Conservation (phyloP, 352 stramenopile species). For the Phytopythium delawarense region DNA sequence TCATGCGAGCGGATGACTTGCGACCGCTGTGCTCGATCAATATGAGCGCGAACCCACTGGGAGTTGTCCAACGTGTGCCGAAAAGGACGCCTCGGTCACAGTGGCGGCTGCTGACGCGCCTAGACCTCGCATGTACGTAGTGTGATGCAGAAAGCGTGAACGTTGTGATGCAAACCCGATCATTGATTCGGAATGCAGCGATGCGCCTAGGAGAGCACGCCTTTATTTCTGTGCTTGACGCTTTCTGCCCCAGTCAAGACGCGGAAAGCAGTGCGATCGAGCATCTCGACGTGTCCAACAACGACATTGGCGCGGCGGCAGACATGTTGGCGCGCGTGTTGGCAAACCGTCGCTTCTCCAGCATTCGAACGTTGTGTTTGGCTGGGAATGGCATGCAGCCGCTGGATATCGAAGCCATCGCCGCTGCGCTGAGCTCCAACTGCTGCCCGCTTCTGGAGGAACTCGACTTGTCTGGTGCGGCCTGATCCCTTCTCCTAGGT, state of each 20-base stretch:
- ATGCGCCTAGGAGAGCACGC: slow-evolving; percentile 26
- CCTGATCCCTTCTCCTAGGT: not conserved
- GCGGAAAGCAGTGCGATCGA: slow-evolving; percentile 4
- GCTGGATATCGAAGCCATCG: slow-evolving; percentile 31
- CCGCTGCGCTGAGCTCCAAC: slow-evolving; percentile 13
- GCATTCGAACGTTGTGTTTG: slow-evolving; percentile 22
- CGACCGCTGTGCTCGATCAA: slow-evolving; percentile 15
- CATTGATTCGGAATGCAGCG: slow-evolving; percentile 11
- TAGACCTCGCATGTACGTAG: slow-evolving; percentile 28
- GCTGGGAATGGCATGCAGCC: slow-evolving; percentile 33
- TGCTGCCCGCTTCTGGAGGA: slow-evolving; percentile 23
- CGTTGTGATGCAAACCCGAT: not conserved
- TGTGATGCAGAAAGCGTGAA: not conserved
- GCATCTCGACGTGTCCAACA: slow-evolving; percentile 32
- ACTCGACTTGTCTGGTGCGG: slow-evolving; percentile 37
- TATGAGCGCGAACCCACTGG: slow-evolving; percentile 26
- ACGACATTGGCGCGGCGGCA: slow-evolving; percentile 21
- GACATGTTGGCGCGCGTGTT: slow-evolving; percentile 21
- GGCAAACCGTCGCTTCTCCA: slow-evolving; percentile 7
- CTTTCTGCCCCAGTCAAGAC: slow-evolving; percentile 8
- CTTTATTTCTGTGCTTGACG: slow-evolving; percentile 13
- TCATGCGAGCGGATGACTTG: slow-evolving; percentile 13
- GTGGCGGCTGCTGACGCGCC: slow-evolving; percentile 15
- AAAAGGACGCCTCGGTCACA: slow-evolving; percentile 1
- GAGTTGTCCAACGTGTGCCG: slow-evolving; percentile 9